A percentile compares a stretch with the other conserved stretches of the same genome.
phyloP scores from a whole-genome alignment of 78 protist genomes.

The Bodo saltans region DNA sequence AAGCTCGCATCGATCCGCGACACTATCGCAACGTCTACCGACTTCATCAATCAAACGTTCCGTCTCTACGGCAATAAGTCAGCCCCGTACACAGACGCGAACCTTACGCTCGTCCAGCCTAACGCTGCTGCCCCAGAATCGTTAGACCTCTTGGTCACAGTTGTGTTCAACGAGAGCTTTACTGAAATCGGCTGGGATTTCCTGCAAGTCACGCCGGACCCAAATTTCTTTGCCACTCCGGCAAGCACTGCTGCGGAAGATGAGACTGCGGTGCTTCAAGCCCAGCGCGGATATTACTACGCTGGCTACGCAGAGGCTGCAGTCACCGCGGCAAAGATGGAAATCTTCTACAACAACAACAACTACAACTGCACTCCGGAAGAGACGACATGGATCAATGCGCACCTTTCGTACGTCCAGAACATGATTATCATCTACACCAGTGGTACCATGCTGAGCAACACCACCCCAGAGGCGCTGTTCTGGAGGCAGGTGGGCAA shows the following conservation, averaged over 20 bases:
- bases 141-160: not conserved
- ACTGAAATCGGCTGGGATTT: not conserved
- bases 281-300: not conserved
- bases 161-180: not conserved
- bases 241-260: not conserved
- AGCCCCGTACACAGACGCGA: too few relatives aligned
- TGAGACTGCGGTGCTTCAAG: not conserved
- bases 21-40: too few relatives aligned
- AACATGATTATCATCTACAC: too few relatives aligned
- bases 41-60: too few relatives aligned
- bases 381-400: too few relatives aligned
- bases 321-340: not conserved
- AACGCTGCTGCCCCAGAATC: too few relatives aligned
- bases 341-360: not conserved
- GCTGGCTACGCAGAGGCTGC: not conserved
- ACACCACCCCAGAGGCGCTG: not conserved
- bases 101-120: too few relatives aligned
- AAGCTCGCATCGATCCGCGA: too few relatives aligned
- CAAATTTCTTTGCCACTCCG: not conserved
- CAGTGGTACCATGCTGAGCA: too few relatives aligned
- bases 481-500: constrained; percentile 53
- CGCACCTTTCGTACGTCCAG: too few relatives aligned
- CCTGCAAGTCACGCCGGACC: not conserved
- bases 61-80: too few relatives aligned
- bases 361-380: not conserved